Base-by-base conservation (phyloP, 2,329 filamentous ascomycete species). In the Aspergillus fructus region DNA sequence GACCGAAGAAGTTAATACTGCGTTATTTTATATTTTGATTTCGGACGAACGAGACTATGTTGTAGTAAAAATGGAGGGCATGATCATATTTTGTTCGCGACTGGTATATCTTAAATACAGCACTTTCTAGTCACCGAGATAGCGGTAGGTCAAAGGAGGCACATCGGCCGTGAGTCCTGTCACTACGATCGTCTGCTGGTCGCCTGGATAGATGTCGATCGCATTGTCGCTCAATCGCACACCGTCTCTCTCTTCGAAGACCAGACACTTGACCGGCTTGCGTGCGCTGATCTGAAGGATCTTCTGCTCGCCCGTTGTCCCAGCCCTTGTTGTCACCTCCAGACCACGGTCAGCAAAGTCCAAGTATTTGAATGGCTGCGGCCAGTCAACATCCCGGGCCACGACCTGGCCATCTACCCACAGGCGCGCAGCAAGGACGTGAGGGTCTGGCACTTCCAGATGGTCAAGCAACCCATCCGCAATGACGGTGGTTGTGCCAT, bases 361-460 rank as follows among this genome's bases (percentile, higher is more conserved):
- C 13, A 85, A 78, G 65, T 85, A 85, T 71, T 85, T 85, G 63
- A 85, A 78, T 42, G 83, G 83, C 66, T 85, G 83, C 4, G 83
- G 83, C 83, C 83, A 86, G 69, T 85, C 83, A 4, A 82, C 76
- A 61, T 85, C 83, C 49, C 83, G 76, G 11, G 81, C 79, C 3
- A 83, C 76, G 11, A 85, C 61, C 55, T 78, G 66, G 21, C 75
- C 78, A 49, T 80, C 72, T 40, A 85, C 73, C 81, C 79, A 85
- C 54, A 84, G 74, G 39, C 81, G 74, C 39, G 79, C 81, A 9
- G 70, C 74, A 17, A 82, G 71, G 15, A 85, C 81, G 69, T 83
- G 81, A 43, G 81, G 78, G 65, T 84, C 81, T 56, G 76, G 27
- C 9, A 30, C 71, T 41, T 74, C 70, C 53, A 59, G 51, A 49